These are phyloP conservation scores for Albizia julibrissin DNA, from an alignment of 306 rosid genomes.

Conservation along the genomic window DNA sequence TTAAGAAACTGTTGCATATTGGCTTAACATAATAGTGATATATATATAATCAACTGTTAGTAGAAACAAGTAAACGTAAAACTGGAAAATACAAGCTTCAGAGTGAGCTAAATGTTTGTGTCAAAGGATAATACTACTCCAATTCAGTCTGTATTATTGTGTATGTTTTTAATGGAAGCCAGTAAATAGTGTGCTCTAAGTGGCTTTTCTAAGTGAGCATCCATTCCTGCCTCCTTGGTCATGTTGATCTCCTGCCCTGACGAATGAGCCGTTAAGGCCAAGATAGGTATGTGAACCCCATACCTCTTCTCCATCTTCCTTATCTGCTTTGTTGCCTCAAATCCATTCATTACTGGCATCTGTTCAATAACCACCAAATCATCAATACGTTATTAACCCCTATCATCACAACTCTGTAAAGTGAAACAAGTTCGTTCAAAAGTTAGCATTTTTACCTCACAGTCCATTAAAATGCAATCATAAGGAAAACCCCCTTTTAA, in stretches of 20 bases:
- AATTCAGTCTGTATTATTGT: conserved; percentile 18
- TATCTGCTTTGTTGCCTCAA: conserved; percentile 61
- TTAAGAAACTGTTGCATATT: neutral
- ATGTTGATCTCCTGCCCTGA: conserved; percentile 38
- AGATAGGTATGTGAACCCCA: conserved; percentile 61
- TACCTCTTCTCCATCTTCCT: conserved; percentile 50
- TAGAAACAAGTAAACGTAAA: neutral
- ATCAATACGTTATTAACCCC: neutral
- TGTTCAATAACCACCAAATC: conserved; percentile 20
- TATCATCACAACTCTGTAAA: neutral
- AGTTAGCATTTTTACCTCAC: conserved; percentile 53
- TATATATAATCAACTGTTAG: neutral
- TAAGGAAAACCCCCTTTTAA: conserved; percentile 36
- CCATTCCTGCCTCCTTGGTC: conserved; percentile 61
- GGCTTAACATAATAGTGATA: neutral
- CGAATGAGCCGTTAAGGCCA: conserved; percentile 70
- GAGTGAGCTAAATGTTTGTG: neutral
- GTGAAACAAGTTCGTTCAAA: neutral
- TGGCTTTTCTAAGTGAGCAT: conserved; percentile 62
- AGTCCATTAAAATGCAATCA: conserved; percentile 80
- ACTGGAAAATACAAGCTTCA: neutral
- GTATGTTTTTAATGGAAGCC: conserved; percentile 46
- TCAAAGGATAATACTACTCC: neutral
- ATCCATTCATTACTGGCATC: conserved; percentile 76
- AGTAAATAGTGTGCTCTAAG: conserved; percentile 42